Conservation (phyloP, 768 basidiomycete genomes). For the Suillus americanus region DNA sequence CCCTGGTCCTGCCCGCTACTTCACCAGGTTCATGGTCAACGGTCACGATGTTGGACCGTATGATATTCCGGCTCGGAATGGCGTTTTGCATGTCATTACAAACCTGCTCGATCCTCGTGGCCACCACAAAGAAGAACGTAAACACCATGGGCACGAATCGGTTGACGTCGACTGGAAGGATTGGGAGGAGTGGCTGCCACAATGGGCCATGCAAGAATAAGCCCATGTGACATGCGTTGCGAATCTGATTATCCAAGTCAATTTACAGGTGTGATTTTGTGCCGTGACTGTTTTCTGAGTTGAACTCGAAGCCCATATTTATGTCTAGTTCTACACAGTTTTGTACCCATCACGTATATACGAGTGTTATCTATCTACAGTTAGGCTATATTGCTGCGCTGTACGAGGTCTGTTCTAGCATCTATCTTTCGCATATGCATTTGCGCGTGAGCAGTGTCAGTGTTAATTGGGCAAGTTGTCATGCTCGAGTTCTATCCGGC, state of each 20-base stretch:
- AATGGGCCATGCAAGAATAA: slow-evolving; percentile 42
- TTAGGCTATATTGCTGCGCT: neutral
- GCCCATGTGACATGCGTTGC: neutral
- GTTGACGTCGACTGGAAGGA: slow-evolving; percentile 39
- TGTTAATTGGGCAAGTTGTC: too few species aligned
- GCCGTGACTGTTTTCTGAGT: neutral
- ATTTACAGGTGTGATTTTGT: too few species aligned
- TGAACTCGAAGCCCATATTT: neutral
- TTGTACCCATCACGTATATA: neutral
- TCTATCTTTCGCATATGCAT: too few species aligned
- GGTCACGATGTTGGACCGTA: slow-evolving; percentile 35
- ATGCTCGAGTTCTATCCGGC: too few species aligned
- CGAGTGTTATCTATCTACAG: neutral
- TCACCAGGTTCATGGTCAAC: slow-evolving; percentile 43
- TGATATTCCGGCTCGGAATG: slow-evolving; percentile 56
- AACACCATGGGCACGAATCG: neutral
- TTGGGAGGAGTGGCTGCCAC: slow-evolving; percentile 49
- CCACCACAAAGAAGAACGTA: slow-evolving; percentile 6
- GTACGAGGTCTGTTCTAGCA: neutral
- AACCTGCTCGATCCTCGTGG: slow-evolving; percentile 42
- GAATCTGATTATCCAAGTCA: neutral
- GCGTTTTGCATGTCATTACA: slow-evolving; percentile 52
- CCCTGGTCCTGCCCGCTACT: slow-evolving; percentile 33
- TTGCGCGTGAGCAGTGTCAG: too few species aligned
- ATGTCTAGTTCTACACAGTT: neutral